Evolutionary conservation across 2,329 filamentous ascomycete species (phyloP).

Genomic region (Epichloe baconii): DNA sequence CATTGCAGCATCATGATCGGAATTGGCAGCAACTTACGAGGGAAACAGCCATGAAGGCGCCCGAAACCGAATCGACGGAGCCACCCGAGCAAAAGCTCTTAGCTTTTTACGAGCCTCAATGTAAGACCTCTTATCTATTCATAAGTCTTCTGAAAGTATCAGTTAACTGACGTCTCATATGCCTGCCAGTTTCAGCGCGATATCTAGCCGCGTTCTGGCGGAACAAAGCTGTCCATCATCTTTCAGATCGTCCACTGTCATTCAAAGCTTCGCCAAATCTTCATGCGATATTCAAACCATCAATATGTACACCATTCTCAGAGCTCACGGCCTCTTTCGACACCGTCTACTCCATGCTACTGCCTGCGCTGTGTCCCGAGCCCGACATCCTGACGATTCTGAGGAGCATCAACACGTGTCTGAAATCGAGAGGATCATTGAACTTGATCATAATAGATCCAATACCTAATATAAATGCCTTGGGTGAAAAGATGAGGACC

Average conservation of each 20-base stretch:
- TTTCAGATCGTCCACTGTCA: constrained; percentile 3
- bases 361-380: constrained; percentile 44
- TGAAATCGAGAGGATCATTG: constrained; percentile 41
- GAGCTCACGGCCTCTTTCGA: constrained; percentile 32
- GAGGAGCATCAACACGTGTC: constrained; percentile 40
- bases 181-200: background rate
- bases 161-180: background rate
- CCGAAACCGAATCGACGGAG: background rate
- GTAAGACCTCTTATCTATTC: constrained; percentile 18
- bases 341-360: constrained; percentile 36
- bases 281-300: constrained; percentile 1
- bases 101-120: constrained; percentile 37
- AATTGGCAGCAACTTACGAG: background rate
- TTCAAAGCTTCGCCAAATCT: constrained; percentile 1
- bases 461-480: constrained; percentile 38
- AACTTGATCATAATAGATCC: constrained; percentile 52
- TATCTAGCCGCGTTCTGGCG: background rate
- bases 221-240: constrained; percentile 1
- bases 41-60: background rate
- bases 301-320: constrained; percentile 10
- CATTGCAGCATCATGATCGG: constrained; percentile 34
- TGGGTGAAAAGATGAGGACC: constrained; percentile 41
- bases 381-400: constrained; percentile 44
- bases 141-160: background rate
- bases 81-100: constrained; percentile 22